Evolutionary conservation across 345 rosid genomes (phyloP).

Genomic region (Sapria himalayana): DNA sequence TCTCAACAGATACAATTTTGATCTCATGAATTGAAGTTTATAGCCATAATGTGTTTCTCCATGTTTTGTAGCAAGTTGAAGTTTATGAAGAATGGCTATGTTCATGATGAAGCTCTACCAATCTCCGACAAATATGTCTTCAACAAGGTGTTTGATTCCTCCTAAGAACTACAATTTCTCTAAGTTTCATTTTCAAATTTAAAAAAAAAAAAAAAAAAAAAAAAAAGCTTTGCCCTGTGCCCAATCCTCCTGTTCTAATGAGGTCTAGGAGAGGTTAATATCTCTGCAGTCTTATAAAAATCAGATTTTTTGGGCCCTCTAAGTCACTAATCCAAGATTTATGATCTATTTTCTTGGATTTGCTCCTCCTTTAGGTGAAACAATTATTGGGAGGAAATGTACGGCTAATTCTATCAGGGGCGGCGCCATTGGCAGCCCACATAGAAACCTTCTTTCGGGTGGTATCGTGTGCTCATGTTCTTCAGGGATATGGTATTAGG

Average conservation of each 20-base stretch:
- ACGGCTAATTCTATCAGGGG: constrained; percentile 79
- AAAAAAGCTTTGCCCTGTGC: too few species aligned
- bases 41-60: too few species aligned
- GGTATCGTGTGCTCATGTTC: constrained; percentile 86
- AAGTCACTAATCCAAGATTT: not conserved
- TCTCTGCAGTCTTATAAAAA: too few species aligned
- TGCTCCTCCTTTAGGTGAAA: constrained; percentile 36
- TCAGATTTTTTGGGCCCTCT: too few species aligned
- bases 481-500: constrained; percentile 97
- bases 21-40: too few species aligned
- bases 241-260: too few species aligned
- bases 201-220: too few species aligned
- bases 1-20: too few species aligned
- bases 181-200: too few species aligned
- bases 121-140: constrained; percentile 73
- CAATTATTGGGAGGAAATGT: constrained; percentile 86
- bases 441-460: constrained; percentile 81
- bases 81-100: constrained; percentile 41
- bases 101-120: constrained; percentile 60
- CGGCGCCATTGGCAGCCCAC: constrained; percentile 76
- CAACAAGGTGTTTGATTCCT: constrained; percentile 31
- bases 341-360: constrained; percentile 5
- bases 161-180: too few species aligned
- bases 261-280: too few species aligned
- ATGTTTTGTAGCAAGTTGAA: constrained; percentile 53